A percentile compares a stretch with the other conserved stretches of the same genome.
phyloP scores from a whole-genome alignment of 768 basidiomycete species.

The Dioszegia hungarica region DNA sequence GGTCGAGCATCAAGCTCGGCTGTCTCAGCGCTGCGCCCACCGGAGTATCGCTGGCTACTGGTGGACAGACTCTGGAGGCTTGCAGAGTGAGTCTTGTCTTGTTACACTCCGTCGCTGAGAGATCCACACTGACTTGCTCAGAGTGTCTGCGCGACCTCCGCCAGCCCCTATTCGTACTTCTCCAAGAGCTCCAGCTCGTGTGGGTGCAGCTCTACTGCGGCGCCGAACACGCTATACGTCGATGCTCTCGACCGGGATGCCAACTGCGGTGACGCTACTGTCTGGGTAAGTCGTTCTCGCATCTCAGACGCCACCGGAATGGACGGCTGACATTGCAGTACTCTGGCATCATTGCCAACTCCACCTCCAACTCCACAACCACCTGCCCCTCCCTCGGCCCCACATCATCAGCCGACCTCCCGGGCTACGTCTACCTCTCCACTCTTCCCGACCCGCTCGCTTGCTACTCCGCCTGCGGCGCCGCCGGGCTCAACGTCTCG shows the following conservation, averaged over 20 bases:
- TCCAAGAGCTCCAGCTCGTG: background rate
- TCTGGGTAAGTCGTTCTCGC: background rate
- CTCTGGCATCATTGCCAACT: background rate
- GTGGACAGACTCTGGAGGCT: no score
- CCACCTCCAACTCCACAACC: background rate
- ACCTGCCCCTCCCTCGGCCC: conserved; percentile 5
- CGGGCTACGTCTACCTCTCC: background rate
- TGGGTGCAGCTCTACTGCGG: background rate
- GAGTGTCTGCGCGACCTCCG: background rate
- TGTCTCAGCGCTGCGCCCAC: conserved; percentile 1
- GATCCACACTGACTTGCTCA: background rate
- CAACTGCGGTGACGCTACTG: background rate
- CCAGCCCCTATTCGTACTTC: background rate
- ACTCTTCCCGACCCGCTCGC: background rate
- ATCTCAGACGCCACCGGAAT: background rate
- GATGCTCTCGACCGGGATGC: background rate
- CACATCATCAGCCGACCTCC: background rate
- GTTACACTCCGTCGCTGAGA: background rate
- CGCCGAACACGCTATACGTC: background rate
- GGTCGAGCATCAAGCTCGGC: background rate
- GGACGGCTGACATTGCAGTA: background rate
- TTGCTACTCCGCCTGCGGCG: background rate
- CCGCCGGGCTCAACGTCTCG: background rate
- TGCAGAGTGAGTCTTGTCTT: no score
- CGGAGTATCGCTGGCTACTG: no score